Evolutionary conservation across 2,329 filamentous ascomycete genomes (phyloP).

Genomic region (Sporothrix pallida): DNA sequence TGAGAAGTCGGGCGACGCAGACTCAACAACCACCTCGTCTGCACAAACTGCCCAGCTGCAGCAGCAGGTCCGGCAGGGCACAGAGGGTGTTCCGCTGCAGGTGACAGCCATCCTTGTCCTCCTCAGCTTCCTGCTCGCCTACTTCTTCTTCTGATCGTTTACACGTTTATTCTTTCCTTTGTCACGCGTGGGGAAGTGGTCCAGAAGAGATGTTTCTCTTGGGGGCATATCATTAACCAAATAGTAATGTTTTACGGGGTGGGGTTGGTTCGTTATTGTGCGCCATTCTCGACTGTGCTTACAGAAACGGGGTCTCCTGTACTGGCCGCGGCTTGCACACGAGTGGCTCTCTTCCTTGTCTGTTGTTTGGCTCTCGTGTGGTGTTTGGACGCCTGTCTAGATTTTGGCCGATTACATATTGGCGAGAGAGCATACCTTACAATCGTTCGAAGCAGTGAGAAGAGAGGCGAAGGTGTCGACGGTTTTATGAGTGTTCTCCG

Average conservation of each 20-base stretch:
- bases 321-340: neutral
- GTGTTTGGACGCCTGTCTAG: neutral
- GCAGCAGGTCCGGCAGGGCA: constrained; percentile 62
- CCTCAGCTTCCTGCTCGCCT: constrained; percentile 89
- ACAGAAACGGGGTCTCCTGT: neutral
- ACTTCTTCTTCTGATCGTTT: constrained; percentile 83
- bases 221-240: constrained; percentile 6
- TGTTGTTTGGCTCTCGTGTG: constrained; percentile 12
- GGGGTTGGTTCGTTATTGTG: neutral
- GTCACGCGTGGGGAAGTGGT: neutral
- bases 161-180: neutral
- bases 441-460: neutral
- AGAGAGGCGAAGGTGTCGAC: neutral
- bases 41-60: constrained; percentile 57
- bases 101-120: constrained; percentile 84
- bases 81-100: constrained; percentile 84
- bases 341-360: neutral
- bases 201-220: neutral
- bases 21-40: constrained; percentile 41
- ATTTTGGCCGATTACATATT: too few species aligned
- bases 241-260: constrained; percentile 16
- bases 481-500: too few species aligned
- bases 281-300: neutral
- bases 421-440: constrained; percentile 2
- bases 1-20: constrained; percentile 49